These are phyloP conservation scores for Luvunga scandens DNA, from an alignment of 345 rosid genomes.

Conservation along the genomic window DNA sequence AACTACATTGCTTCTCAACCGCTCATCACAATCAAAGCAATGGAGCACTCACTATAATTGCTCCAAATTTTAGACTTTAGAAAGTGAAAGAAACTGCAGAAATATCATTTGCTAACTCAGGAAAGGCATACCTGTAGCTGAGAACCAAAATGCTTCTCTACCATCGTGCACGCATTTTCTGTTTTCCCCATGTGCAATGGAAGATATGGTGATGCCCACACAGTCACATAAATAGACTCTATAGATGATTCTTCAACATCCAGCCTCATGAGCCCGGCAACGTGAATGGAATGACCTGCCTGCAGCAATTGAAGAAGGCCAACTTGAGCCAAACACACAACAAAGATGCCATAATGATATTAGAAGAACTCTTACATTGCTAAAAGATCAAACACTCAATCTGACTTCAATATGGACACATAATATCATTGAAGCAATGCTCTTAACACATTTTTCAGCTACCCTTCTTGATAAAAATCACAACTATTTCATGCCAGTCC, in stretches of 20 bases:
- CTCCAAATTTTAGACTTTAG: background rate
- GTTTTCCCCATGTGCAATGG: slow-evolving; percentile 97
- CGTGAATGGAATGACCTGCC: slow-evolving; percentile 76
- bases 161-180: slow-evolving; percentile 58
- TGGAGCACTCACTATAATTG: too few relatives aligned
- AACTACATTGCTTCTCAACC: too few relatives aligned
- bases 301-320: slow-evolving; percentile 33
- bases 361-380: background rate
- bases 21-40: too few relatives aligned
- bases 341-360: background rate
- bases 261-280: slow-evolving; percentile 90
- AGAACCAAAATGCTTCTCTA: slow-evolving; percentile 71
- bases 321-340: slow-evolving; percentile 10
- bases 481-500: background rate
- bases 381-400: background rate
- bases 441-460: background rate
- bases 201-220: slow-evolving; percentile 86
- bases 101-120: background rate
- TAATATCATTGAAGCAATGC: background rate
- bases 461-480: background rate
- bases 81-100: slow-evolving; percentile 1
- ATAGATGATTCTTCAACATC: slow-evolving; percentile 68
- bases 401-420: background rate
- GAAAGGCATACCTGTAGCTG: slow-evolving; percentile 67
- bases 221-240: slow-evolving; percentile 79